A percentile compares a stretch with the other conserved stretches of the same genome.
phyloP scores from a whole-genome alignment of 2,329 filamentous ascomycete species.

The Botrytis medusae region DNA sequence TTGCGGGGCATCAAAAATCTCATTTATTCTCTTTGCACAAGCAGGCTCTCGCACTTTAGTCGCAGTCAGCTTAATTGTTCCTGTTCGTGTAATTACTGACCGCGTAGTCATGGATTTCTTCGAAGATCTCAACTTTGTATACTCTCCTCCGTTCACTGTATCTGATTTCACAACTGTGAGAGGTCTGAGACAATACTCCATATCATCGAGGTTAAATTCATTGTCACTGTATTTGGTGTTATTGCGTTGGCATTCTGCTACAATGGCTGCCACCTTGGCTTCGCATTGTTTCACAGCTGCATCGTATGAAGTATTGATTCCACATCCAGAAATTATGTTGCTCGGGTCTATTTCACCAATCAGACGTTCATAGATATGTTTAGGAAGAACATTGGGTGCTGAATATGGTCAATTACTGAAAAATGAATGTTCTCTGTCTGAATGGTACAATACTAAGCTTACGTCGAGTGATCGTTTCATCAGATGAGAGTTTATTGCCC shows the following conservation, averaged over 20 bases:
- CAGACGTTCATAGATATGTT: slow-evolving; percentile 4
- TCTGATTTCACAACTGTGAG: slow-evolving; percentile 10
- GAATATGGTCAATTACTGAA: not conserved
- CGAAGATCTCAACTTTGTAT: not conserved
- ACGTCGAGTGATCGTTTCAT: not conserved
- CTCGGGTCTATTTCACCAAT: not conserved
- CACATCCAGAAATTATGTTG: not conserved
- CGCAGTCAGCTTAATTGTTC: slow-evolving; percentile 19
- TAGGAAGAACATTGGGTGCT: slow-evolving; percentile 19
- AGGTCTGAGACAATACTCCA: slow-evolving; percentile 25
- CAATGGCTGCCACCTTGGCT: slow-evolving; percentile 59
- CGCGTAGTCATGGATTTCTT: slow-evolving; percentile 5
- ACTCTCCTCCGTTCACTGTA: not conserved
- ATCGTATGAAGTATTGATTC: slow-evolving; percentile 61
- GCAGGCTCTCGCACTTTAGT: slow-evolving; percentile 27
- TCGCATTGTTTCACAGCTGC: slow-evolving; percentile 67
- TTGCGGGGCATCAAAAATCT: slow-evolving; percentile 73
- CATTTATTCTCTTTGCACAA: slow-evolving; percentile 60
- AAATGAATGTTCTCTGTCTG: not conserved
- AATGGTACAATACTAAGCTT: not conserved
- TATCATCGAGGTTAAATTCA: slow-evolving; percentile 74
- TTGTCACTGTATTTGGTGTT: slow-evolving; percentile 82
- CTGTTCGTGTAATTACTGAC: slow-evolving; percentile 20
- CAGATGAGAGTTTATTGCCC: slow-evolving; percentile 1
- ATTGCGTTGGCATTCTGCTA: slow-evolving; percentile 64